These are phyloP conservation scores for Boechera retrofracta DNA, from an alignment of 345 rosid genomes.

Conservation along the genomic window DNA sequence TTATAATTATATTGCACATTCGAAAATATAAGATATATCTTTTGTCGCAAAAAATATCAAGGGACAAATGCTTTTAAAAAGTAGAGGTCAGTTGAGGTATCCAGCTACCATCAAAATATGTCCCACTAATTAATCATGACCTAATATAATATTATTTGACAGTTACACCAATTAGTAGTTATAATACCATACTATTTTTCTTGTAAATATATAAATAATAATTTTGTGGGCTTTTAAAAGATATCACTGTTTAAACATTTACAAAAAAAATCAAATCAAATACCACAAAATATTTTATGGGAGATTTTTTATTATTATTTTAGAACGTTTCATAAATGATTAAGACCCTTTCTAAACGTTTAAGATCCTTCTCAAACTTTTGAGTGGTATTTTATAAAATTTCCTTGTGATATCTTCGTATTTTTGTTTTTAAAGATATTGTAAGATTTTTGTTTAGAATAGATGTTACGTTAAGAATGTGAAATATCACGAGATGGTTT, in stretches of 20 bases:
- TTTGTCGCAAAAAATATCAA: background rate
- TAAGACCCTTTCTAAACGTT: background rate
- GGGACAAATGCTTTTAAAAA: background rate
- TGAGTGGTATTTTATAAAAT: background rate
- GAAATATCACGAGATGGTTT: background rate
- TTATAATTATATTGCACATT: background rate
- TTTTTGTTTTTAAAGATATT: background rate
- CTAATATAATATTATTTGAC: background rate
- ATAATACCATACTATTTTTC: background rate
- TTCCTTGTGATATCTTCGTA: background rate
- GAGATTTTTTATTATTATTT: background rate
- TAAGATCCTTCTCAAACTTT: background rate
- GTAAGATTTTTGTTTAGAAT: background rate
- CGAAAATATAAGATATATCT: background rate
- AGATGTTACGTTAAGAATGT: background rate
- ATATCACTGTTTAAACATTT: background rate
- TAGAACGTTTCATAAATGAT: background rate
- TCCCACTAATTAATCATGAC: conserved; percentile 13
- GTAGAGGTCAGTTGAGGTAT: conserved; percentile 16
- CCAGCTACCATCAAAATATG: conserved; percentile 25
- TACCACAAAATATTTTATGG: background rate
- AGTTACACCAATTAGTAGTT: background rate
- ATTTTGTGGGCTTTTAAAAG: background rate
- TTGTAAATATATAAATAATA: background rate
- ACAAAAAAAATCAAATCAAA: background rate